Conservation (phyloP, 306 rosid genomes). For the Crataegus laevigata region DNA sequence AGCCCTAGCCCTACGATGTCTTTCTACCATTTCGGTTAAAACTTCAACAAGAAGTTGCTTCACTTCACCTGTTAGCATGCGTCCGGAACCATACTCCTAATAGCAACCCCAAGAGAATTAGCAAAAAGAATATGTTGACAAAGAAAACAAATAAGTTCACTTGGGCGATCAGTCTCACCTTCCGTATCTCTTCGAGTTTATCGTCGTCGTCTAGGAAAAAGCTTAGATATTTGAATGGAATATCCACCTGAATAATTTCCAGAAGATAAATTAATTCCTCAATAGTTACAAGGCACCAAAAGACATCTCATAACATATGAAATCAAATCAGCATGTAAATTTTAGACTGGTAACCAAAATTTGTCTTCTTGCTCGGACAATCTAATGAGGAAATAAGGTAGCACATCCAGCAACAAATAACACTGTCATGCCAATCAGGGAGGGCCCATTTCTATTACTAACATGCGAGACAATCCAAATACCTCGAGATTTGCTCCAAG, state of each 20-base stretch:
- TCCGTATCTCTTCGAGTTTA: slow-evolving; percentile 62
- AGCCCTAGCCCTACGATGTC: slow-evolving; percentile 81
- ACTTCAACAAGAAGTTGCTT: slow-evolving; percentile 64
- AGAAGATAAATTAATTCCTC: not conserved
- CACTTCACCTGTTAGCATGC: slow-evolving; percentile 93
- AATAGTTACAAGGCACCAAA: not conserved
- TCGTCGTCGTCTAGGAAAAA: slow-evolving; percentile 82
- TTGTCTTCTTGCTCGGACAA: not conserved
- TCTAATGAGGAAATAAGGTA: not conserved
- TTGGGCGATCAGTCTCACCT: slow-evolving; percentile 33
- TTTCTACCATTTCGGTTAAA: slow-evolving; percentile 73
- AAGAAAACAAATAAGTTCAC: not conserved
- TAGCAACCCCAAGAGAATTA: slow-evolving; percentile 5
- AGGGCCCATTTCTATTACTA: not conserved
- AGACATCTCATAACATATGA: not conserved
- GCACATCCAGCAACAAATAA: not conserved
- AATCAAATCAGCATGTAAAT: not conserved
- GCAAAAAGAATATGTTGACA: not conserved
- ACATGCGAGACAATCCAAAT: not conserved
- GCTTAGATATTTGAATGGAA: slow-evolving; percentile 71
- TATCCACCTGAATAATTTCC: slow-evolving; percentile 65
- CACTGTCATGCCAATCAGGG: not conserved
- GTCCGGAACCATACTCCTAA: slow-evolving; percentile 84
- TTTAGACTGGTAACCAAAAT: not conserved
- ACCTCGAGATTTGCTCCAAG: slow-evolving; percentile 92